Evolutionary conservation across 495 filamentous ascomycete species (phyloP).

Genomic region (Penicillium fimorum): DNA sequence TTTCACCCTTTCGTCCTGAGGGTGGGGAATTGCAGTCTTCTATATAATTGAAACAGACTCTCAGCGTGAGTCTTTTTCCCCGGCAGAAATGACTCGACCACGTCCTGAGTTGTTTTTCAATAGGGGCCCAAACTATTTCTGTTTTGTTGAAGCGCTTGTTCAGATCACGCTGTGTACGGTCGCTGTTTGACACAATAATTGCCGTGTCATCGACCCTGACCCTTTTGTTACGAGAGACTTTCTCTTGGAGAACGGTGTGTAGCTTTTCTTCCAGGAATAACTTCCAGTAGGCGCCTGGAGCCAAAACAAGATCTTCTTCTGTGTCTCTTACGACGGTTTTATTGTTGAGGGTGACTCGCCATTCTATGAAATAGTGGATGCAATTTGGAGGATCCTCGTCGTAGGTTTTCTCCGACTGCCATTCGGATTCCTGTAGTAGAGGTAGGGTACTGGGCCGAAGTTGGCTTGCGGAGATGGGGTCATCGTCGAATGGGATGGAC

Average conservation of each 20-base stretch:
- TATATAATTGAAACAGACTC: slow-evolving; percentile 13
- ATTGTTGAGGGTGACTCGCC: slow-evolving; percentile 33
- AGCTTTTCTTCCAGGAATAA: slow-evolving; percentile 7
- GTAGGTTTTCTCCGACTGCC: slow-evolving; percentile 8
- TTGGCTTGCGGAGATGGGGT: no score
- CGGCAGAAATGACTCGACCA: no score
- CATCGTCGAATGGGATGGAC: no score
- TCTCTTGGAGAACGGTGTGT: slow-evolving; percentile 9
- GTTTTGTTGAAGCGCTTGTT: slow-evolving; percentile 20
- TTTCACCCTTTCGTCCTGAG: slow-evolving; percentile 15
- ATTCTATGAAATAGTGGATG: slow-evolving; percentile 37
- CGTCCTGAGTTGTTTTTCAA: slow-evolving; percentile 17
- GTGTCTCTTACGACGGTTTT: slow-evolving; percentile 30
- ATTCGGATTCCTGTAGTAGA: no score
- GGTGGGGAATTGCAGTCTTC: slow-evolving; percentile 1
- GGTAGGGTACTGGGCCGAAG: no score
- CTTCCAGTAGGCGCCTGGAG: slow-evolving; percentile 14
- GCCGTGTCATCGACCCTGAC: slow-evolving; percentile 4
- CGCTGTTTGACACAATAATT: slow-evolving; percentile 17
- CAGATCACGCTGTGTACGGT: slow-evolving; percentile 17
- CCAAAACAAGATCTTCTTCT: slow-evolving; percentile 26
- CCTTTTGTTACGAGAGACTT: slow-evolving; percentile 5
- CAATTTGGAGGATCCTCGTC: slow-evolving; percentile 29
- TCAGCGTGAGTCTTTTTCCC: slow-evolving; percentile 4
- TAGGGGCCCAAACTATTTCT: slow-evolving; percentile 9